Evolutionary conservation across 169 alveolate genomes (phyloP).

Genomic region (Eimeria sp.): DNA sequence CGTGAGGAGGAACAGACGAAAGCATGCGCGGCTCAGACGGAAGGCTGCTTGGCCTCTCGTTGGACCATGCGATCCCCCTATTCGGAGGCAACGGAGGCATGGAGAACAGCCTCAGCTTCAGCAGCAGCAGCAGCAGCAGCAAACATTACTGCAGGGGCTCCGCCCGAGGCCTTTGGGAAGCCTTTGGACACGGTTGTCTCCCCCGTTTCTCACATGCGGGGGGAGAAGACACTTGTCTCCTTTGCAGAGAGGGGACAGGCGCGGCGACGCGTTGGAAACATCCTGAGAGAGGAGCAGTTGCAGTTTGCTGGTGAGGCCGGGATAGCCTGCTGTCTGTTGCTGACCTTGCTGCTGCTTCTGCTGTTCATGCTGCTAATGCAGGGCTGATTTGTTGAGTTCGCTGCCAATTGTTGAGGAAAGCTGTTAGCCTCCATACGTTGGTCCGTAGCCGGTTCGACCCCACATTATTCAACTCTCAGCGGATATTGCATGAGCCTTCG

Average conservation of each 20-base stretch:
- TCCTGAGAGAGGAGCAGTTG: slow-evolving; percentile 37
- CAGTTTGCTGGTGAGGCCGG: slow-evolving; percentile 55
- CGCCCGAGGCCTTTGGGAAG: slow-evolving; percentile 23
- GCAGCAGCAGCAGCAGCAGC: slow-evolving; percentile 21
- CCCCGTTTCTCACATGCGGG: not conserved
- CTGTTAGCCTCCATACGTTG: not conserved
- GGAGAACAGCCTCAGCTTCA: slow-evolving; percentile 43
- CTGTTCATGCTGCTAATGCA: not conserved
- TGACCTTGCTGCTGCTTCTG: not conserved
- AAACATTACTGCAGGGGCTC: not conserved
- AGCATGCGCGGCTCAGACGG: not conserved
- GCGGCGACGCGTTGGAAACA: slow-evolving; percentile 31
- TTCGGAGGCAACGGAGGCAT: slow-evolving; percentile 15
- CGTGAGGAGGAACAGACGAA: not conserved
- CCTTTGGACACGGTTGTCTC: not conserved
- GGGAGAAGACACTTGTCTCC: not conserved
- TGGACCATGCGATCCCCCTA: slow-evolving; percentile 4
- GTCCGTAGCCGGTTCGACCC: not conserved
- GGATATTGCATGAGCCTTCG: not conserved
- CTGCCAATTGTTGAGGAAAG: not conserved
- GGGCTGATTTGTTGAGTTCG: not conserved
- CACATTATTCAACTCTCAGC: not conserved
- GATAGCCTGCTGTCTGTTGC: not conserved
- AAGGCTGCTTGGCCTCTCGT: not conserved
- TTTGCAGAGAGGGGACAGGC: slow-evolving; percentile 1